A percentile compares a stretch with the other conserved stretches of the same genome.
Evolutionary conservation across 176 grass and related monocot genomes (phyloP).

Genomic region (Areca catechu): DNA sequence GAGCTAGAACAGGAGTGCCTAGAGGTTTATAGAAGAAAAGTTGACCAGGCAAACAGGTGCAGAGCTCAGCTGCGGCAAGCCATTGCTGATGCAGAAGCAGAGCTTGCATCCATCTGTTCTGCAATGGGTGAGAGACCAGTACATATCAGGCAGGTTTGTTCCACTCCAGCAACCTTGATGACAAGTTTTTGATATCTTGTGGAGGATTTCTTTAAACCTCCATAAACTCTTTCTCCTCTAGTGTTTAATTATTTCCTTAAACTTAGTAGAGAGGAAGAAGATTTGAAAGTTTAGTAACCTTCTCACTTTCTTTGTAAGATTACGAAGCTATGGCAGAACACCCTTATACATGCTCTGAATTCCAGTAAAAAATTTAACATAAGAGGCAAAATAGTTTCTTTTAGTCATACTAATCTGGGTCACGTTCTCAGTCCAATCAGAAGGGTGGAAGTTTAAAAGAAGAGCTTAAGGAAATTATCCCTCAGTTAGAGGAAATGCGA

Average conservation of each 20-base stretch:
- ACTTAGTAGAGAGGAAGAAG: too few species aligned
- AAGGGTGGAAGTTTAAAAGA: constrained; percentile 53
- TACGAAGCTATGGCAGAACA: too few species aligned
- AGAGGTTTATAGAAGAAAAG: constrained; percentile 52
- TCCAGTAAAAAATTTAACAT: too few species aligned
- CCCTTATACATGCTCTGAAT: too few species aligned
- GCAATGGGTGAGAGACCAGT: constrained; percentile 42
- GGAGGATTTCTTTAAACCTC: too few species aligned
- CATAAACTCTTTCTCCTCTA: too few species aligned
- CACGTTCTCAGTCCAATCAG: constrained; percentile 44
- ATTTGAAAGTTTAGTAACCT: too few species aligned
- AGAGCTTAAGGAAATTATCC: constrained; percentile 47
- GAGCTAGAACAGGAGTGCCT: constrained; percentile 58
- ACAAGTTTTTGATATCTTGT: too few species aligned
- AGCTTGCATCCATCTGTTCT: constrained; percentile 53
- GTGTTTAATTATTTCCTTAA: too few species aligned
- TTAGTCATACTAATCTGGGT: background rate
- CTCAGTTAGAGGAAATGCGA: constrained; percentile 68
- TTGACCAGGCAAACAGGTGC: constrained; percentile 48
- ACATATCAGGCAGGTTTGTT: constrained; percentile 40
- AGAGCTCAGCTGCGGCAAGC: constrained; percentile 59
- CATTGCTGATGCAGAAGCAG: constrained; percentile 53
- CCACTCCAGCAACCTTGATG: background rate
- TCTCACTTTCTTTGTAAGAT: too few species aligned
- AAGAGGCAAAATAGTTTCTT: too few species aligned